These are phyloP conservation scores for Ceratocystis cacaofunesta DNA, from an alignment of 2,329 filamentous ascomycete species.

Conservation along the genomic window DNA sequence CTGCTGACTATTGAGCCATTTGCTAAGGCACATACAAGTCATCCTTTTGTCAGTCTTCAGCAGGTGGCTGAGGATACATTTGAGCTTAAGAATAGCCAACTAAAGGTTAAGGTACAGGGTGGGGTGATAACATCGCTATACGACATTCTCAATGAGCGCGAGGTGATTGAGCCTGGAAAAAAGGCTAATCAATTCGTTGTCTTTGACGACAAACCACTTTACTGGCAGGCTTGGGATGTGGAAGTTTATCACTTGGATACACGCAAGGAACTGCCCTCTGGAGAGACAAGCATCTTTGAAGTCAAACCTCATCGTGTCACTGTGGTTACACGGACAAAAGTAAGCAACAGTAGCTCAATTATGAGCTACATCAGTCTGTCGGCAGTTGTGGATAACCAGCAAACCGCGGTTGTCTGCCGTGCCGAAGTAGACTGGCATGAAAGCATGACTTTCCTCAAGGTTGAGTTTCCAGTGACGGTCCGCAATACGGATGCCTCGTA, in stretches of 20 bases:
- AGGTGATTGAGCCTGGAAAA: constrained; percentile 56
- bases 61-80: constrained; percentile 48
- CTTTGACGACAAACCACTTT: constrained; percentile 92
- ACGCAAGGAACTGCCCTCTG: constrained; percentile 56
- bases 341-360: constrained; percentile 74
- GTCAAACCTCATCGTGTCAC: constrained; percentile 61
- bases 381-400: constrained; percentile 38
- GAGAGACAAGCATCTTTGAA: constrained; percentile 56
- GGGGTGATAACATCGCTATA: constrained; percentile 75
- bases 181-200: constrained; percentile 87
- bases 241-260: constrained; percentile 91
- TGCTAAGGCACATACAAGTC: constrained; percentile 30
- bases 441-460: constrained; percentile 94
- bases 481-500: constrained; percentile 86
- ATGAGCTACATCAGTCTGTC: constrained; percentile 76
- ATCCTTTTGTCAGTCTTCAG: constrained; percentile 35
- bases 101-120: constrained; percentile 55
- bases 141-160: constrained; percentile 57
- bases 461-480: constrained; percentile 90
- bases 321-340: constrained; percentile 68
- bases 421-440: constrained; percentile 95
- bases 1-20: constrained; percentile 37
- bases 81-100: constrained; percentile 62
- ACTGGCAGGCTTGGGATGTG: constrained; percentile 97
- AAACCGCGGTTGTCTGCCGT: constrained; percentile 35